Evolutionary conservation across 768 basidiomycete species (phyloP), one percentile per base, ranked within the genome.

Genomic region (Saitozyma sp.): DNA sequence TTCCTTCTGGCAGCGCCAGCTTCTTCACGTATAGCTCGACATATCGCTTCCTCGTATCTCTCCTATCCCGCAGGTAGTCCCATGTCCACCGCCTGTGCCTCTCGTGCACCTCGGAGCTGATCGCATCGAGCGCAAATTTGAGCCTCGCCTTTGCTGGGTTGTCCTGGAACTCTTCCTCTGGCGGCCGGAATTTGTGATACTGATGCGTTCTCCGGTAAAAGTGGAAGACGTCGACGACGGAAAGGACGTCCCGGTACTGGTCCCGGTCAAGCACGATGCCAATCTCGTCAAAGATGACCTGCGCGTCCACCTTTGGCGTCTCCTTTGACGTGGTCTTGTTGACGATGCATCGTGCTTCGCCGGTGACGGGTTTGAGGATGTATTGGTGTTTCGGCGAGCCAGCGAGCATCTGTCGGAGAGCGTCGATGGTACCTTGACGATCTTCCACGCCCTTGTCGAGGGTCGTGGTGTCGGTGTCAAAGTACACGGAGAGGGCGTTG

Each of bases 141-240:
- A 93, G 82, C 54, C 92, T 82, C 8, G 91, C 88, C 69, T 80
- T 84, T 2, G 89, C 85, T 3, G 83, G 81, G 74, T 89, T 90
- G 42, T 79, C 74, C 19, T 80, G 71, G 61, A 89, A 84, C 51
- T 87, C 87, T 17, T 83, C 81, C n/a, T 85, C 84, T 50, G 82
- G 75, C 2, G 91, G 90, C 41, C 88, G 86, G 78, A 86, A 92
- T 80, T 87, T 88, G 63, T 86, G 88, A 80, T 98, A 98, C 89
- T 92, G 77, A 56, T 80, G 78, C 0, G 79, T 80, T 57, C 96
- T 86, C 51, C 88, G 84, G 79, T 95, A 96, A 63, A 97, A 88
- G 77, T 98, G 95, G 80, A 95, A 96, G 85, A 97, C 92, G 78
- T 98, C 94, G 63, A 93, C 83, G 50, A 98, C 84, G 19, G 91